Conservation (phyloP, 495 filamentous ascomycete species). For the Staphylotrichum longicolle region DNA sequence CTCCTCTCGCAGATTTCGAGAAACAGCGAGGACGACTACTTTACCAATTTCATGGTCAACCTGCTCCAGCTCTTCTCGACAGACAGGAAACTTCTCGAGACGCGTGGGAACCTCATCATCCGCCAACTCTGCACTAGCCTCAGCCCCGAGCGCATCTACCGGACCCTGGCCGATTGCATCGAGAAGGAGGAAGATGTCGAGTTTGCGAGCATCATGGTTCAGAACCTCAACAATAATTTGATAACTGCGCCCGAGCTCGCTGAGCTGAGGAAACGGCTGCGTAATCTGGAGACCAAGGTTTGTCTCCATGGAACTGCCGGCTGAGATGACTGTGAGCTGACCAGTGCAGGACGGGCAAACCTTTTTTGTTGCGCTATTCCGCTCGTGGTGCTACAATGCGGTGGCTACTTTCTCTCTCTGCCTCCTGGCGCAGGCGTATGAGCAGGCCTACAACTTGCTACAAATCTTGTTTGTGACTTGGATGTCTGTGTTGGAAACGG, state of each 20-base stretch:
- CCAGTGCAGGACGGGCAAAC: constrained; percentile 75
- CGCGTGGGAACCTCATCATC: constrained; percentile 92
- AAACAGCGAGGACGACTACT: constrained; percentile 96
- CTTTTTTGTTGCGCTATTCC: constrained; percentile 91
- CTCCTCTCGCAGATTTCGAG: constrained; percentile 92
- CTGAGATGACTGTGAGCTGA: constrained; percentile 17
- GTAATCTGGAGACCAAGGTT: constrained; percentile 85
- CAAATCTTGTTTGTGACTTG: constrained; percentile 77
- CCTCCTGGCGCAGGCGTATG: constrained; percentile 94
- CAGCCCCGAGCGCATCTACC: constrained; percentile 92
- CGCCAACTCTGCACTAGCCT: constrained; percentile 90
- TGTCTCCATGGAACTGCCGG: neutral
- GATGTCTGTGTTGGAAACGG: neutral
- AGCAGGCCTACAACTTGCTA: constrained; percentile 94
- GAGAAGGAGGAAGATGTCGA: constrained; percentile 98
- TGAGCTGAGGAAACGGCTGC: constrained; percentile 82
- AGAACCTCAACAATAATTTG: constrained; percentile 98
- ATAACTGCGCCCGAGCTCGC: constrained; percentile 95
- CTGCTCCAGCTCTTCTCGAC: constrained; percentile 93
- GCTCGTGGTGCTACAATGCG: constrained; percentile 98
- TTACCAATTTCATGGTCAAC: constrained; percentile 97
- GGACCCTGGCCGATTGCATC: constrained; percentile 92
- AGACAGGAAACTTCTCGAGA: constrained; percentile 85
- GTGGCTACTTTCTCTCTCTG: constrained; percentile 97
- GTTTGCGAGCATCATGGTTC: constrained; percentile 99